Conservation (phyloP, 2,329 filamentous ascomycete genomes). For the Teratosphaeria destructans region DNA sequence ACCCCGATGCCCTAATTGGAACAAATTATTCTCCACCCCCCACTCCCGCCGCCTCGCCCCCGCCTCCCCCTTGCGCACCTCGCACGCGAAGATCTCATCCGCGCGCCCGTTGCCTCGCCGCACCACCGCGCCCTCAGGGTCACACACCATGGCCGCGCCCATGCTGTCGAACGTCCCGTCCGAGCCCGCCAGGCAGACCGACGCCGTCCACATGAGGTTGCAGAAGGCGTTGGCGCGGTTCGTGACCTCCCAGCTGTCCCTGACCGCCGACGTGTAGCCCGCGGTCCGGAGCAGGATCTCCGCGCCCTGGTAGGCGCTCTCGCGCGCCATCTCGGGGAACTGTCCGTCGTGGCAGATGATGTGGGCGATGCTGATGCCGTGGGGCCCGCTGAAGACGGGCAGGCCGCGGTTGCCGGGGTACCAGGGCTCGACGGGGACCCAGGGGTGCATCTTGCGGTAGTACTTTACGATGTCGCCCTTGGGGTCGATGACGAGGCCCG, state of each 20-base stretch:
- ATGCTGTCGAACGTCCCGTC: slow-evolving; percentile 19
- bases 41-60: slow-evolving; percentile 12
- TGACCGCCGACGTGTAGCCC: slow-evolving; percentile 18
- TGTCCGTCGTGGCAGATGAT: slow-evolving; percentile 22
- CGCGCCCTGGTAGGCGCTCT: slow-evolving; percentile 19
- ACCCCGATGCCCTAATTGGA: slow-evolving; percentile 17
- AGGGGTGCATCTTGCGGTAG: slow-evolving; percentile 21
- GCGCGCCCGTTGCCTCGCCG: slow-evolving; percentile 11
- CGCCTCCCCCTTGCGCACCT: slow-evolving; percentile 17
- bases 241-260: slow-evolving; percentile 17
- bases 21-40: slow-evolving; percentile 12
- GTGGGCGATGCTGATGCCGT: slow-evolving; percentile 15
- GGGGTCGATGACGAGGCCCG: slow-evolving; percentile 14
- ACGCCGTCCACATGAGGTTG: slow-evolving; percentile 19
- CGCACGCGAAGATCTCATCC: slow-evolving; percentile 19
- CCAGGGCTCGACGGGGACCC: slow-evolving; percentile 11
- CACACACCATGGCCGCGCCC: slow-evolving; percentile 19
- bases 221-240: slow-evolving; percentile 17
- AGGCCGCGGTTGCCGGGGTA: slow-evolving; percentile 19
- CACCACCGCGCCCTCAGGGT: slow-evolving; percentile 15
- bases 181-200: slow-evolving; percentile 17
- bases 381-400: slow-evolving; percentile 14
- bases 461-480: slow-evolving; percentile 16
- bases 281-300: slow-evolving; percentile 18
- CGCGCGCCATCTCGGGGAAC: slow-evolving; percentile 21